Base-by-base conservation (phyloP, 208 protist species). In the Wallacemonas collosoma region DNA sequence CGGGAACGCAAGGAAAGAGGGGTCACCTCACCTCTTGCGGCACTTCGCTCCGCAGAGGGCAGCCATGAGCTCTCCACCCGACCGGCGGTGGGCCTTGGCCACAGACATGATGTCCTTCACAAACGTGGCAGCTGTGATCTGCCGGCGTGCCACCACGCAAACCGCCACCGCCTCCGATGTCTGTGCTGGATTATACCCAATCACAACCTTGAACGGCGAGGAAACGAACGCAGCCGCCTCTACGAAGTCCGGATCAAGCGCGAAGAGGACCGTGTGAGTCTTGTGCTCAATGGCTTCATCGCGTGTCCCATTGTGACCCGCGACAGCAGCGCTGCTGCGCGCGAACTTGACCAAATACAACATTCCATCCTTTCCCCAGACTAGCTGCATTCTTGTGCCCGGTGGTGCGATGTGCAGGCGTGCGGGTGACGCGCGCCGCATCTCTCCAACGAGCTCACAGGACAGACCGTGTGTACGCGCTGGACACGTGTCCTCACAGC, bases 401-500 rank as follows among this genome's bases (percentile, higher is more conserved):
- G 75, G 68, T 36, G 77, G 71, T 0, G 64, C 72, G 39, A 69
- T 79, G 44, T 63, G 61, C 7, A 68, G 44, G 17, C 61, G 57
- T 9, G 55, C 44, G 35, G 45, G 26, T 57, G 73, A 62, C 2
- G 55, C 17, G 64, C 81, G 68, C 39, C 72, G 77, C 26, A 26
- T 26, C 48, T 79, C 79, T n/a, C 77, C 79, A 0, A 80, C 72
- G 56, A 90, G 64, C 71, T 90, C 85, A 65, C 82, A 87, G 48
- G 76, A 69, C 53, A 79, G 69, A 7, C 39, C 65, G 5, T 63
- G 57, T n/a, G 57, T 0, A 8, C 9, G 57, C n/a, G 57, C 12
- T 5, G 4, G 17, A 47, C 36, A 17, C 57, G 38, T 6, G 9
- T n/a, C n/a, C n/a, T 6, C 57, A 11, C 6, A 11, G 15, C 17